A percentile compares a stretch with the other conserved stretches of the same genome.
These are phyloP conservation scores for Avena atlantica DNA, from an alignment of 176 grass and related monocot species.

Conservation along the genomic window DNA sequence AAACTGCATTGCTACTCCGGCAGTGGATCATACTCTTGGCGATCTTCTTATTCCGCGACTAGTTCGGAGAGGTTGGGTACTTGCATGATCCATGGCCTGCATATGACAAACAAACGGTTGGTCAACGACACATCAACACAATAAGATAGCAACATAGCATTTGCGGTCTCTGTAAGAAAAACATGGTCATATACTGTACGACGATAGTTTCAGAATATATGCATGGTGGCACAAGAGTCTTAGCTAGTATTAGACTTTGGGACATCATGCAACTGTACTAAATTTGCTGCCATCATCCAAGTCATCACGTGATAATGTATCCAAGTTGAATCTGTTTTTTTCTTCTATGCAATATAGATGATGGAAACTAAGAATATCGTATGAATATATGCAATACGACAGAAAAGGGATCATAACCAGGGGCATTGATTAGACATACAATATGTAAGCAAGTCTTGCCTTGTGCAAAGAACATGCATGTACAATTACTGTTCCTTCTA, in stretches of 20 bases:
- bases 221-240: too few species aligned
- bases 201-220: too few species aligned
- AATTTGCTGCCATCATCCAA: too few species aligned
- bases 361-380: too few species aligned
- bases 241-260: too few species aligned
- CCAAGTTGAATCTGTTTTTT: neutral
- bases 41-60: neutral
- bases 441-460: neutral
- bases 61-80: slow-evolving; percentile 32
- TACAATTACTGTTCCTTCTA: neutral
- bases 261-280: too few species aligned
- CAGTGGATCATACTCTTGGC: neutral
- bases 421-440: too few species aligned
- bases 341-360: neutral
- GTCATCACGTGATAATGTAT: neutral
- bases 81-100: slow-evolving; percentile 52
- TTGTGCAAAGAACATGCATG: neutral
- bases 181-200: too few species aligned
- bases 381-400: too few species aligned
- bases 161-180: neutral
- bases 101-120: neutral
- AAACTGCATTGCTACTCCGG: neutral
- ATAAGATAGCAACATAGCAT: neutral
- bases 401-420: neutral
- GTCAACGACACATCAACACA: neutral